phyloP scores from a whole-genome alignment of 2,329 filamentous ascomycete species.

The Penicillium thymicola region DNA sequence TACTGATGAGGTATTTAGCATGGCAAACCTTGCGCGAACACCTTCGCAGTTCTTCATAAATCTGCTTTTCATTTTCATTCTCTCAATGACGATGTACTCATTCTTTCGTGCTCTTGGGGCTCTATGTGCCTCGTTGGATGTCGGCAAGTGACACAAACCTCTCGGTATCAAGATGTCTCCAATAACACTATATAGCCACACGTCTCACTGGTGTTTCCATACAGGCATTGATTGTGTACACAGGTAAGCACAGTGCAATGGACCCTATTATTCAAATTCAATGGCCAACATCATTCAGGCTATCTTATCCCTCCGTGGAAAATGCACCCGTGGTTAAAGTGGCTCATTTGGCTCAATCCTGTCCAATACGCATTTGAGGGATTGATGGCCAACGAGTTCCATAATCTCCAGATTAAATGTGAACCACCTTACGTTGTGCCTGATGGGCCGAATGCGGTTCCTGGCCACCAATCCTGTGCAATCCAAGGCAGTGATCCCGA shows the following conservation, averaged over 20 bases:
- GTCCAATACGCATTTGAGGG: slow-evolving; percentile 68
- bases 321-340: slow-evolving; percentile 63
- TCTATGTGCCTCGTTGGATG: slow-evolving; percentile 49
- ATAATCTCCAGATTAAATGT: slow-evolving; percentile 55
- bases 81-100: slow-evolving; percentile 55
- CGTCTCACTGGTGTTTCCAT: slow-evolving; percentile 50
- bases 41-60: slow-evolving; percentile 62
- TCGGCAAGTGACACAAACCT: slow-evolving; percentile 33
- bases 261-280: neutral
- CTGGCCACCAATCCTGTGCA: slow-evolving; percentile 57
- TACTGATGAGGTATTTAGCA: slow-evolving; percentile 30
- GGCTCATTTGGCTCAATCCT: slow-evolving; percentile 65
- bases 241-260: slow-evolving; percentile 25
- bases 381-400: slow-evolving; percentile 68
- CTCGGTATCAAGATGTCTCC: neutral
- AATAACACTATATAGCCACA: slow-evolving; percentile 33
- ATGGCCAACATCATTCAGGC: slow-evolving; percentile 37
- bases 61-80: slow-evolving; percentile 52
- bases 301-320: slow-evolving; percentile 60
- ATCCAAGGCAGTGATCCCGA: slow-evolving; percentile 57
- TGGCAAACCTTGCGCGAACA: slow-evolving; percentile 55
- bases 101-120: slow-evolving; percentile 53
- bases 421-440: slow-evolving; percentile 57
- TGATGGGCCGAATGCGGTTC: slow-evolving; percentile 43
- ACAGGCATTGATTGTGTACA: slow-evolving; percentile 58